phyloP scores from a whole-genome alignment of 1,284 basidiomycete species.

The Phlebopus sp. region DNA sequence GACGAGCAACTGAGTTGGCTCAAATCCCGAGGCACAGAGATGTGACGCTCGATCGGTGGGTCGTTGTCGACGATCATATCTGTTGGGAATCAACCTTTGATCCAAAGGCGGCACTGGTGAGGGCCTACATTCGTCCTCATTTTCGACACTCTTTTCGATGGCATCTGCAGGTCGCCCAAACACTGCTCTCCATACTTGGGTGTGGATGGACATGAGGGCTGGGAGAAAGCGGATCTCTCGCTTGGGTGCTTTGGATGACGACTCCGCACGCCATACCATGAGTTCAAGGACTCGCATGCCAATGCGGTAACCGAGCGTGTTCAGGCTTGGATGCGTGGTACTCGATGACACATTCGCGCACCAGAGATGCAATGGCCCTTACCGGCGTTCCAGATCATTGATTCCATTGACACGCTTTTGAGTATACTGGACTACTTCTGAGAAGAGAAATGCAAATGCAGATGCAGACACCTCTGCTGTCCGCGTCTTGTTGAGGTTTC shows the following conservation, averaged over 20 bases:
- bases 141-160: constrained; percentile 93
- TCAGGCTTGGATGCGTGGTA: constrained; percentile 54
- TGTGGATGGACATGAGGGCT: constrained; percentile 88
- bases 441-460: constrained; percentile 87
- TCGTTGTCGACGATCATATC: constrained; percentile 99
- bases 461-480: constrained; percentile 77
- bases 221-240: constrained; percentile 87
- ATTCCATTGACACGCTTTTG: constrained; percentile 94
- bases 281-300: constrained; percentile 81
- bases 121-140: constrained; percentile 87
- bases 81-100: constrained; percentile 31
- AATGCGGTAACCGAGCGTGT: constrained; percentile 87
- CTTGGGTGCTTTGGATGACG: constrained; percentile 75
- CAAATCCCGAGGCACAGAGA: constrained; percentile 94
- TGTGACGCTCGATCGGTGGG: constrained; percentile 86
- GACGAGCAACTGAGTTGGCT: constrained; percentile 93
- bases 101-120: background rate
- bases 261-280: constrained; percentile 71
- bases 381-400: constrained; percentile 88
- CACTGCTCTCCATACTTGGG: constrained; percentile 90
- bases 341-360: background rate
- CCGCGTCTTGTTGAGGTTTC: constrained; percentile 80
- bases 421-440: constrained; percentile 91
- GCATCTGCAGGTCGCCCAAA: constrained; percentile 94
- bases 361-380: constrained; percentile 8